These are phyloP conservation scores for Fraxinus greggii DNA, from an alignment of 305 asterid genomes.

Conservation along the genomic window DNA sequence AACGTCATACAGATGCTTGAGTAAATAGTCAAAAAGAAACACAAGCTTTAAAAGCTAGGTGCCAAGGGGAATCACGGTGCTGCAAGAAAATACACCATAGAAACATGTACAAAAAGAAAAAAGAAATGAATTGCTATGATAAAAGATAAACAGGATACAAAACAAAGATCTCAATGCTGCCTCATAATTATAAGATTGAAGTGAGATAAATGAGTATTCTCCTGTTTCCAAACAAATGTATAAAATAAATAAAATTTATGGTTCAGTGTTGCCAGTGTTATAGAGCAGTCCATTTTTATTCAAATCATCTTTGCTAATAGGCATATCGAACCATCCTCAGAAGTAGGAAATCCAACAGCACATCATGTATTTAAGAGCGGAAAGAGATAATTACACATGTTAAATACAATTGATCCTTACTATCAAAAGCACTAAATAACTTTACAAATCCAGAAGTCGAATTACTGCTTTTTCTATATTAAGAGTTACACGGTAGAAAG, in stretches of 20 bases:
- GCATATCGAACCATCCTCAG: constrained; percentile 1
- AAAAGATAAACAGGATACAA: not conserved
- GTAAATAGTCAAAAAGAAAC: not conserved
- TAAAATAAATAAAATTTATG: not conserved
- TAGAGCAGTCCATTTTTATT: not conserved
- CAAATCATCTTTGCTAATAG: not conserved
- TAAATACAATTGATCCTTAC: constrained; percentile 1
- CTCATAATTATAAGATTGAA: not conserved
- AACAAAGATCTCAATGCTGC: not conserved
- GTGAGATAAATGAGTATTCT: not conserved
- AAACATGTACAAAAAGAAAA: not conserved
- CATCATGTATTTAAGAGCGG: not conserved
- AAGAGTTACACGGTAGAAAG: constrained; percentile 3
- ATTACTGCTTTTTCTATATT: not conserved
- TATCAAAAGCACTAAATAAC: not conserved
- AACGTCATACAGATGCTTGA: not conserved
- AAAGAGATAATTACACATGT: not conserved
- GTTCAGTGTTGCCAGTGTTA: not conserved
- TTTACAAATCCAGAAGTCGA: not conserved
- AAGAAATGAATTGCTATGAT: not conserved
- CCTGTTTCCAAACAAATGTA: not conserved
- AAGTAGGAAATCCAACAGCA: not conserved
- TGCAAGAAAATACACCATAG: not conserved
- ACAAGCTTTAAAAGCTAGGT: not conserved
- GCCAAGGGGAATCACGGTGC: not conserved